phyloP scores from a whole-genome alignment of 2,329 filamentous ascomycete species.

The Apiospora koreana region DNA sequence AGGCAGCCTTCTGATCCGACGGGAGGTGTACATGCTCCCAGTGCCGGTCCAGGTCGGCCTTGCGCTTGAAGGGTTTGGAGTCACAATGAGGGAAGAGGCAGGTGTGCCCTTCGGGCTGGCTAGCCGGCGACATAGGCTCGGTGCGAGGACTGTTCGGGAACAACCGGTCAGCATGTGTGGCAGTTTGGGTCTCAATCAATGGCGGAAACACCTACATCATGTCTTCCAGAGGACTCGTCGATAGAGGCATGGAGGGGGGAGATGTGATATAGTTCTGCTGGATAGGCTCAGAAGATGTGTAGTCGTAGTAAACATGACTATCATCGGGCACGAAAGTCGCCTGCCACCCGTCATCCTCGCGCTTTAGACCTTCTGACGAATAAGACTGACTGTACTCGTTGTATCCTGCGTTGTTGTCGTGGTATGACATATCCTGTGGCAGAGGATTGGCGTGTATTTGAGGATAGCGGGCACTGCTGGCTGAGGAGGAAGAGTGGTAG shows the following conservation, averaged over 20 bases:
- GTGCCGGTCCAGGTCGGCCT: slow-evolving; percentile 57
- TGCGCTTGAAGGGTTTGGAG: slow-evolving; percentile 49
- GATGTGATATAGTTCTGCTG: neutral
- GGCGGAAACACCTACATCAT: neutral
- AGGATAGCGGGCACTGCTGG: neutral
- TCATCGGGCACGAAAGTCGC: neutral
- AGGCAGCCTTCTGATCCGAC: slow-evolving; percentile 42
- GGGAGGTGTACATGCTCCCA: slow-evolving; percentile 49
- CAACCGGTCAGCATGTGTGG: neutral
- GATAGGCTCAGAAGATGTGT: neutral
- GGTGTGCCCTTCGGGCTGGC: neutral
- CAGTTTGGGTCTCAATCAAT: neutral
- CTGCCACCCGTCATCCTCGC: neutral
- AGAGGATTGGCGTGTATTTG: neutral
- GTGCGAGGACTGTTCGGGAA: neutral
- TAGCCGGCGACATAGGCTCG: neutral
- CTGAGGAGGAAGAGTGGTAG: neutral
- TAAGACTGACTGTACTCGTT: neutral
- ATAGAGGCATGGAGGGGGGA: neutral
- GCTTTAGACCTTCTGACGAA: neutral
- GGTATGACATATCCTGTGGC: neutral
- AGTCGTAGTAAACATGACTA: neutral
- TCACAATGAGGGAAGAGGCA: slow-evolving; percentile 35
- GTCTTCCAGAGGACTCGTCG: neutral
- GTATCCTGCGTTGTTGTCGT: neutral